These are phyloP conservation scores for Sherardia arvensis DNA, from an alignment of 257 asterid species.

Conservation along the genomic window DNA sequence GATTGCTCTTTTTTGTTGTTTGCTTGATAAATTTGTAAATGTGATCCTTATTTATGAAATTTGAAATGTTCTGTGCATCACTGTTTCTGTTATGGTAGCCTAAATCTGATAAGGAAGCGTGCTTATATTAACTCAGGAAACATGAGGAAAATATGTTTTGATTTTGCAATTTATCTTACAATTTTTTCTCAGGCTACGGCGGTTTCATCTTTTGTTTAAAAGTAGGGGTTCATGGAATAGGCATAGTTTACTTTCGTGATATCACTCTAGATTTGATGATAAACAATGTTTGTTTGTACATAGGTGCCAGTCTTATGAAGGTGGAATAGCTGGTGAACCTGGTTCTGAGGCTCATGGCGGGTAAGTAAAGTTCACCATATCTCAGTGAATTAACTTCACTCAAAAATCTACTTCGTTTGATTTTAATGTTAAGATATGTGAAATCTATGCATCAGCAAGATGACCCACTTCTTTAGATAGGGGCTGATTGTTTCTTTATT, in stretches of 20 bases:
- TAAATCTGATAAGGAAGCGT: neutral
- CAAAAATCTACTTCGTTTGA: neutral
- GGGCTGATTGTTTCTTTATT: neutral
- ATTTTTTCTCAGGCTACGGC: neutral
- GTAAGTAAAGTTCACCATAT: constrained; percentile 37
- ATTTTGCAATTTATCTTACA: neutral
- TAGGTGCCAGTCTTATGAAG: constrained; percentile 98
- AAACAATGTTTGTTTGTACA: neutral
- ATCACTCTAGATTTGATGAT: neutral
- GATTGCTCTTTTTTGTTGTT: neutral
- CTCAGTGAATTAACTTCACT: constrained; percentile 2
- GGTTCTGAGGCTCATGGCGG: constrained; percentile 99
- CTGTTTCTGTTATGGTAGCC: neutral
- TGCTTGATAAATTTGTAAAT: neutral
- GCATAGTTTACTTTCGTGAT: neutral
- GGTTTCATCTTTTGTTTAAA: neutral
- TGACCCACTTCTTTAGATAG: neutral
- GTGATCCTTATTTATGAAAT: too few relatives aligned
- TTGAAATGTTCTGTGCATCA: too few relatives aligned
- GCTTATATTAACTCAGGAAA: too few relatives aligned
- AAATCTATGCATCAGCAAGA: neutral
- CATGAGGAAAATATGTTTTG: neutral
- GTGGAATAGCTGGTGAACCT: constrained; percentile 96
- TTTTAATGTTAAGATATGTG: neutral
- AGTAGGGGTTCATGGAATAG: neutral